Evolutionary conservation across 2,329 filamentous ascomycete genomes (phyloP).

Genomic region (Ascochyta viciae-villosae): DNA sequence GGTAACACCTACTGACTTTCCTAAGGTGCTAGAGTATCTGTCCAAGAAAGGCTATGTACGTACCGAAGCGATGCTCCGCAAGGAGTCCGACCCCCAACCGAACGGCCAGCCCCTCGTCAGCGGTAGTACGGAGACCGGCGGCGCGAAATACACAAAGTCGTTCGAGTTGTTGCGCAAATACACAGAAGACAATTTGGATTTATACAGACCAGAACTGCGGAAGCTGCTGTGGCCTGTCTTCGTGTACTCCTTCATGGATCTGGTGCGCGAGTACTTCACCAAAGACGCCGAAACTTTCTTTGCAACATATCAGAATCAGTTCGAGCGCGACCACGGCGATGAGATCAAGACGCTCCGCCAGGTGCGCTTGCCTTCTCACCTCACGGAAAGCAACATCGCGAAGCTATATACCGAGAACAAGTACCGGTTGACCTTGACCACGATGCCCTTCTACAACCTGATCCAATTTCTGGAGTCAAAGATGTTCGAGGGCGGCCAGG

Average conservation of each 20-base stretch:
- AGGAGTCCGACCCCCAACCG: conserved; percentile 85
- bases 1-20: conserved; percentile 7
- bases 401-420: conserved; percentile 85
- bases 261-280: conserved; percentile 74
- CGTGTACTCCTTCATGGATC: conserved; percentile 87
- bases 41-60: conserved; percentile 93
- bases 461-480: conserved; percentile 92
- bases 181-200: conserved; percentile 89
- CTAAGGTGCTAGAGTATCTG: conserved; percentile 88
- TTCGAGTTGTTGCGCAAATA: conserved; percentile 78
- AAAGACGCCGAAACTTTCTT: conserved; percentile 79
- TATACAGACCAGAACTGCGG: conserved; percentile 89
- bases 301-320: conserved; percentile 69
- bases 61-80: conserved; percentile 90
- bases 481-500: conserved; percentile 76
- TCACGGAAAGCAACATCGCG: conserved; percentile 76
- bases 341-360: conserved; percentile 78
- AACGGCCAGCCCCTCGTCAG: conserved; percentile 77
- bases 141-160: conserved; percentile 77
- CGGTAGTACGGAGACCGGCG: conserved; percentile 70
- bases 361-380: conserved; percentile 78
- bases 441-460: conserved; percentile 80
- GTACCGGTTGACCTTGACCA: conserved; percentile 89
- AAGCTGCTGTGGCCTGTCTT: conserved; percentile 93
- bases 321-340: conserved; percentile 79